Base-by-base conservation (phyloP, 2,329 filamentous ascomycete species). In the Diplodia mutila region DNA sequence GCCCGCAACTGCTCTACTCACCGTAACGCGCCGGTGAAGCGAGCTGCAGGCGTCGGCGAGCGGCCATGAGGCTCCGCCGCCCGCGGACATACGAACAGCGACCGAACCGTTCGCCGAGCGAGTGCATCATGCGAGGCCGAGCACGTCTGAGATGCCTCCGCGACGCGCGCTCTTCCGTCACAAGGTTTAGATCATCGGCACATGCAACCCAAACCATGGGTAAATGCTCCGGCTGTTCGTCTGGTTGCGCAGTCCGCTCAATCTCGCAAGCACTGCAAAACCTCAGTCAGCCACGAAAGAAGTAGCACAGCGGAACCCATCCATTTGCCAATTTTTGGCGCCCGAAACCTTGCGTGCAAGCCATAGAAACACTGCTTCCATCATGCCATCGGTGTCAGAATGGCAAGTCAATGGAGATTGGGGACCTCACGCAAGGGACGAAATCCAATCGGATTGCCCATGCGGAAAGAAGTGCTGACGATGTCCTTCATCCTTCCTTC, bases 41-140 rank as follows among this genome's bases (percentile, higher is more conserved):
- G 34, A 8, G 59, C 29, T 9, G 42, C 23, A 27, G 32, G 46
- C 59, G 59, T 63, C 49, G 59, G n/a, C 18, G 59, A 37, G 42
- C 14, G 29, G 48, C 42, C 25, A 21, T 25, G 39, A 42, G 29
- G 59, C 59, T 51, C 46, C 21, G 42, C 46, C 29, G 49, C 27
- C 46, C 29, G 59, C 59, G 59, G 59, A 63, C 42, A 63, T 63
- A 52, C 29, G n/a, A 34, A 4, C 32, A 54, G 27, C 63, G 32
- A 18, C 52, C 63, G 53, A 32, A n/a, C 23, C 61, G 16, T 29
- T 48, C 29, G 29, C 61, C 61, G 34, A 65, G 46, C 37, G 9
- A 46, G 42, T 21, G 42, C 29, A 16, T 9, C 5, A 25, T 59
- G 37, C 37, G 23, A 8, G 16, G 54, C 49, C 12, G 23, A 16